Base-by-base conservation (phyloP, 2,329 filamentous ascomycete species). In the Fusarium sp. region DNA sequence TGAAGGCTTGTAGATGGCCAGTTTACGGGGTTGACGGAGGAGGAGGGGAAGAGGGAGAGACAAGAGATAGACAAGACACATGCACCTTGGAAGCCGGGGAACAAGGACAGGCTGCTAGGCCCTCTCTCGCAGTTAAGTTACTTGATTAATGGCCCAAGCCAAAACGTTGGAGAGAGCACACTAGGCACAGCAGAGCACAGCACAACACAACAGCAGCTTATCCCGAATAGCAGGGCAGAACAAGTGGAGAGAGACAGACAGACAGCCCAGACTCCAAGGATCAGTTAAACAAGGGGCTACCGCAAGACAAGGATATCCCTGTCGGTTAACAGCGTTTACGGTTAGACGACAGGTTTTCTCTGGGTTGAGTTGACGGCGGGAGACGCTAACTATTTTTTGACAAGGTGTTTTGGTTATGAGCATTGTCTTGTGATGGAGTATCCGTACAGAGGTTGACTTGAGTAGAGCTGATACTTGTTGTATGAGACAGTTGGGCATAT, bases 261-360 rank as follows among this genome's bases (percentile, higher is more conserved):
- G 32, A 35, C 7, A 35, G 33, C n/a, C 14, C 25, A 25, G 25
- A 30, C 4, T 39, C 43, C 62, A 65, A 50, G 65, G 54, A 50
- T 65, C 37, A 37, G 37, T 30, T 13, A 39, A 46, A 37, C 59
- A 48, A 44, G 60, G 62, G 60, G 53, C 47, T 40, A 37, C 43
- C 33, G 53, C 44, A 49, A 55, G 39, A 35, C 65, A 61, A 54
- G 70, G 70, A 65, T 53, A 56, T 48, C 55, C 70, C 35, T 22
- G 62, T 32, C 70, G 65, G 70, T 50, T 48, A 61, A 70, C 51
- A 60, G 71, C 67, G 70, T 55, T 72, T 72, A 33, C 27, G 65
- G 70, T 52, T 71, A 71, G 68, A 44, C 35, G 35, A 64, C 41
- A 44, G 54, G 68, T 47, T 53, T 49, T 13, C 52, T 55, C 14